Conservation (phyloP, 257 asterid species). For the Striga asiatica region DNA sequence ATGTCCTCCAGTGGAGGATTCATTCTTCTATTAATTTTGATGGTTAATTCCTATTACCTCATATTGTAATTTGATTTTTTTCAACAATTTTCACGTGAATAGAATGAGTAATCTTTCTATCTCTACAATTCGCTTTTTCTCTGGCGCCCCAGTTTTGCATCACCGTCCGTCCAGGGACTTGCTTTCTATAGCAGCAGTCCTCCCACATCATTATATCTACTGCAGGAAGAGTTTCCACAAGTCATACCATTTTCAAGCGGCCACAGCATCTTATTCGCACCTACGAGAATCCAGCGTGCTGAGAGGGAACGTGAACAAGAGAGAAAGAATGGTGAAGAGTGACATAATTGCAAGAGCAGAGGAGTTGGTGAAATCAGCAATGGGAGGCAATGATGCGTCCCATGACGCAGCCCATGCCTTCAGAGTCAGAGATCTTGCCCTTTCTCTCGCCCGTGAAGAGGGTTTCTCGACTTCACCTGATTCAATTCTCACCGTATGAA, state of each 20-base stretch:
- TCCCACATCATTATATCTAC: too few species aligned
- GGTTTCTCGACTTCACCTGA: conserved; percentile 39
- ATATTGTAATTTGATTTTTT: too few species aligned
- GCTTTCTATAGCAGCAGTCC: too few species aligned
- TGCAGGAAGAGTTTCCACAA: too few species aligned
- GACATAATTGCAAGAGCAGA: conserved; percentile 55
- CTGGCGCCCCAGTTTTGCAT: too few species aligned
- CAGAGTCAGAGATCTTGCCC: conserved; percentile 81
- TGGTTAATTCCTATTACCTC: too few species aligned
- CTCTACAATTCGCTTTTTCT: too few species aligned
- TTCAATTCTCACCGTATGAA: conserved; percentile 46
- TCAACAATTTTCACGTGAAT: too few species aligned
- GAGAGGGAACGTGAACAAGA: not conserved
- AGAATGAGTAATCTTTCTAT: too few species aligned
- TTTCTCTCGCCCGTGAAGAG: conserved; percentile 80
- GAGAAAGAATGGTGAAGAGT: conserved; percentile 29
- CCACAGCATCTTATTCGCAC: not conserved
- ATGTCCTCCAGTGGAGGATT: too few species aligned
- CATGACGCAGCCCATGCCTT: conserved; percentile 96
- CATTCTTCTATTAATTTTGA: too few species aligned
- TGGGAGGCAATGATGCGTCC: conserved; percentile 87
- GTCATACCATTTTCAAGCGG: not conserved
- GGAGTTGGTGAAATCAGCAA: conserved; percentile 51
- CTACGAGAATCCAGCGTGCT: not conserved
- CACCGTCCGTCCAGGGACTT: too few species aligned